phyloP scores from a whole-genome alignment of 495 filamentous ascomycete genomes.

The Astrothelium subdiscretum region DNA sequence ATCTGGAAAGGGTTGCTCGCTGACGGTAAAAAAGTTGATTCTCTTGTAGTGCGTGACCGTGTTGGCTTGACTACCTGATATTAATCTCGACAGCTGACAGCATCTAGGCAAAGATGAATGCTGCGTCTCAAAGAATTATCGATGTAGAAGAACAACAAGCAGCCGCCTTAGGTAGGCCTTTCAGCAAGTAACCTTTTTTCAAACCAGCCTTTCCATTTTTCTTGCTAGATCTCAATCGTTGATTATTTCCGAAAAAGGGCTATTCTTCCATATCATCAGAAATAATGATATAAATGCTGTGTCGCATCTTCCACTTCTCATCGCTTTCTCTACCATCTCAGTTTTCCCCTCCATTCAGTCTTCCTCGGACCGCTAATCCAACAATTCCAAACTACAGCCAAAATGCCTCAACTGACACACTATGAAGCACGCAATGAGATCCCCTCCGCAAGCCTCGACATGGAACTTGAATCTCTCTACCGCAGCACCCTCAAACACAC shows the following conservation, averaged over 20 bases:
- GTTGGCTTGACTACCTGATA: background rate
- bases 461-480: conserved; percentile 44
- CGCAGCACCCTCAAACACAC: conserved; percentile 52
- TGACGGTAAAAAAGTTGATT: conserved; percentile 35
- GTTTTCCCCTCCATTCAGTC: no score
- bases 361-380: background rate
- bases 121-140: conserved; percentile 28
- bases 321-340: no score
- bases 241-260: background rate
- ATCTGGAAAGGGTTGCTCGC: conserved; percentile 53
- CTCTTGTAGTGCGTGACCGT: conserved; percentile 21
- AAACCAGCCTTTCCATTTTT: background rate
- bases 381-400: background rate
- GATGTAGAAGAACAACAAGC: conserved; percentile 39
- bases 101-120: background rate
- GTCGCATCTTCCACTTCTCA: no score
- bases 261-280: no score
- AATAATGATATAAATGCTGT: no score
- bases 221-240: background rate
- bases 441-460: conserved; percentile 21
- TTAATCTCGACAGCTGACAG: no score
- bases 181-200: conserved; percentile 13
- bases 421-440: conserved; percentile 6
- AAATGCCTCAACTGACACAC: background rate
- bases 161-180: conserved; percentile 32